Evolutionary conservation across 148 eudicot species (phyloP), one percentile per base, ranked within the genome.

Genomic region (Tetragonia tetragonoides): DNA sequence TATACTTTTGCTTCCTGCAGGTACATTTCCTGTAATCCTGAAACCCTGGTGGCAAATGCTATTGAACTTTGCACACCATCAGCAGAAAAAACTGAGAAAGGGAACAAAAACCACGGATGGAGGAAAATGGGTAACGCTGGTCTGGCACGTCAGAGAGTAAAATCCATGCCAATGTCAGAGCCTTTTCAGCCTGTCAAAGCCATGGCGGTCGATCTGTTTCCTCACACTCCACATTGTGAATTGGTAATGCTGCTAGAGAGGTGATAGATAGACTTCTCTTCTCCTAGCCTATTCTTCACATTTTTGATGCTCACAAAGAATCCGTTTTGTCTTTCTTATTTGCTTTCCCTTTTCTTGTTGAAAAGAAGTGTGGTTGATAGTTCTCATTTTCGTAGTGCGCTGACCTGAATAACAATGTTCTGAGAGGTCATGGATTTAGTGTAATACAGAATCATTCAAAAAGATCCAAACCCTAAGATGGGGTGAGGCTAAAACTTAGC

Each of bases 171-270:
- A 21, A 81, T 64, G 72, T 95, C 99, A 0, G 96, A 89, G 85
- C 97, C 97, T 42, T 95, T 95, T 76, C 87, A 68, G 72, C 99
- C 99, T 5, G 70, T 95, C 28, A 95, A 93, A 84, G 88, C 99
- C 46, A 88, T 93, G 97, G 99, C 97, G 7, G 99, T 95, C 37
- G 99, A 95, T 89, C 90, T 95, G 51, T 95, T 95, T 77, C 99
- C 99, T 61, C 99, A 95, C 76, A 92, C 99, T 57, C 87, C 90
- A 38, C 99, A 95, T 73, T 95, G 99, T 77, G 99, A 95, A 68
- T 68, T 95, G 75, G 99, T 92, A 63, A 95, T 95, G 99, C 91
- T 95, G 83, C 88, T 95, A 3, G 96, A 95, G 87, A 91, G 99
- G 87, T 91, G 82, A 87, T 66, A 42, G 70, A 7, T 38, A 16